These are phyloP conservation scores for Ruellia speciosa DNA, from an alignment of 305 asterid species.

Conservation along the genomic window DNA sequence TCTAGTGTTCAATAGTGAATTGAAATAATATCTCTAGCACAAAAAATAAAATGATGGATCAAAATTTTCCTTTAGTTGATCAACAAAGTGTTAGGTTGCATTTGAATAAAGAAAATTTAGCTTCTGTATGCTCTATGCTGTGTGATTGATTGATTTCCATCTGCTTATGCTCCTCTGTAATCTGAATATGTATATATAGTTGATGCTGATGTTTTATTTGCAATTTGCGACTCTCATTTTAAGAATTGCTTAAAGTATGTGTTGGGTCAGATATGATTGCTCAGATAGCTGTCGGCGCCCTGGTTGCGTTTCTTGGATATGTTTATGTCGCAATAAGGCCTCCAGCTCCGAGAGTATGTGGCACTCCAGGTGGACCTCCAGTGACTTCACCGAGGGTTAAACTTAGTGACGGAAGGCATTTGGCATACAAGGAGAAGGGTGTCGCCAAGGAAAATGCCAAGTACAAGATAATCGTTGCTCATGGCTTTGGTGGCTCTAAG, in stretches of 20 bases:
- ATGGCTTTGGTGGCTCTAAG: conserved; percentile 56
- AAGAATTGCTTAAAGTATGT: not conserved
- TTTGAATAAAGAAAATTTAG: too few relatives aligned
- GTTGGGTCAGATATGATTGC: conserved; percentile 37
- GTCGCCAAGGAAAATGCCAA: conserved; percentile 45
- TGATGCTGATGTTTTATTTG: not conserved
- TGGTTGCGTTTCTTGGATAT: conserved; percentile 33
- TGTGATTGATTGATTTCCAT: too few relatives aligned
- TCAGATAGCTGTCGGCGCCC: conserved; percentile 34
- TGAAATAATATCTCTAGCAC: too few relatives aligned
- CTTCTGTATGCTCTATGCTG: too few relatives aligned
- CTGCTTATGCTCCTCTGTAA: too few relatives aligned
- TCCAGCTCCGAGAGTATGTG: conserved; percentile 49
- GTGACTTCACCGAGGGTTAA: conserved; percentile 52
- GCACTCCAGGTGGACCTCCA: conserved; percentile 60
- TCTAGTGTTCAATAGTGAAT: too few relatives aligned
- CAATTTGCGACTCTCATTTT: not conserved
- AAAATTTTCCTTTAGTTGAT: too few relatives aligned
- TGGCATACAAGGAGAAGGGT: conserved; percentile 58
- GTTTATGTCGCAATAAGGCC: conserved; percentile 44
- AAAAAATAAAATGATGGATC: too few relatives aligned
- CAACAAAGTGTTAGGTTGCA: too few relatives aligned
- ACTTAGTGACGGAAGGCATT: conserved; percentile 61
- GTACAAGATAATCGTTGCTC: conserved; percentile 44
- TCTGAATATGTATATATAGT: too few relatives aligned